These are phyloP conservation scores for Chloranthus sessilifolius DNA, from an alignment of 164 flowering plant genomes.

Conservation along the genomic window DNA sequence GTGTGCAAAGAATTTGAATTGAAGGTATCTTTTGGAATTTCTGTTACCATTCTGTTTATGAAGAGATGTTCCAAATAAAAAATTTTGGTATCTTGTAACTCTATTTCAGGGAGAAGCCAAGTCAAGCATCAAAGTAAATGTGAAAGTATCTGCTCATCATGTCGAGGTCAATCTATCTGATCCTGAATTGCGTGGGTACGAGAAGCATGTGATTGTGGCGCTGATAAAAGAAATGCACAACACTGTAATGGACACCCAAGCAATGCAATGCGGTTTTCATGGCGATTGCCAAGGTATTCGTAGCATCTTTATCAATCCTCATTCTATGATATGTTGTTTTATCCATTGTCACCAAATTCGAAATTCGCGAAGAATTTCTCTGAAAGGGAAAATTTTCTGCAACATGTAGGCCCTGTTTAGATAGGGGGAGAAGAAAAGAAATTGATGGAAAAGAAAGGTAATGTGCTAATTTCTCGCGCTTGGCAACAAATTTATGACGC, in stretches of 20 bases:
- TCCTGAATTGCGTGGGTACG: slow-evolving; percentile 59
- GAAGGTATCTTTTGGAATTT: slow-evolving; percentile 33
- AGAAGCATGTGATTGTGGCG: slow-evolving; percentile 53
- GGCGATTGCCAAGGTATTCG: slow-evolving; percentile 37
- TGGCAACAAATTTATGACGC: no score
- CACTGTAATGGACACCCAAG: no score
- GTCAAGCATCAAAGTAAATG: slow-evolving; percentile 33
- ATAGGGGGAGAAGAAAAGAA: no score
- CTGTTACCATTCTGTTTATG: neutral
- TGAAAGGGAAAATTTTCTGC: no score
- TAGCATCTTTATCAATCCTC: no score
- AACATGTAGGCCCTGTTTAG: no score
- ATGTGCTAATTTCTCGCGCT: no score
- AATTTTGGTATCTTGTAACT: neutral
- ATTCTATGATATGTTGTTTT: no score
- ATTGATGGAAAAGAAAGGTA: no score
- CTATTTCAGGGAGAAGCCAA: slow-evolving; percentile 46
- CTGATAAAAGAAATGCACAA: slow-evolving; percentile 40
- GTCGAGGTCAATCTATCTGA: slow-evolving; percentile 56
- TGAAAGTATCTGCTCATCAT: slow-evolving; percentile 44
- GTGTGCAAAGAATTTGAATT: slow-evolving; percentile 35
- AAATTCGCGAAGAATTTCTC: no score
- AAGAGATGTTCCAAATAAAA: neutral
- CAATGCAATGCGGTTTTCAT: slow-evolving; percentile 11
- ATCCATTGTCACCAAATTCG: no score